Evolutionary conservation across 2,329 filamentous ascomycete genomes (phyloP).

Genomic region (Penicillium sp.): DNA sequence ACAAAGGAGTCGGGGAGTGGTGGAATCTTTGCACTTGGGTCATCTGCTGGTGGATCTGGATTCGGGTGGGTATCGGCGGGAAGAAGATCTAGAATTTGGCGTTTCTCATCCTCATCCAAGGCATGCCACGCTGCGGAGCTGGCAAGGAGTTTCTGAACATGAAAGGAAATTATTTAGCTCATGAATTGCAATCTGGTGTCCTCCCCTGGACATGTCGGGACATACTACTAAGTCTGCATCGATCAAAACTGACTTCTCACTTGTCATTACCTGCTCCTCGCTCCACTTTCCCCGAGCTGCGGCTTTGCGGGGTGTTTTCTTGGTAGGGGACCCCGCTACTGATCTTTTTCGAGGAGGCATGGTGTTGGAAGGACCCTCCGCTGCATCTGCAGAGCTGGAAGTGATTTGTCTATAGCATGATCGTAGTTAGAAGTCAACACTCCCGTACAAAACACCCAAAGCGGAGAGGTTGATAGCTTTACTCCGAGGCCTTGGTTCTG

Average conservation of each 20-base stretch:
- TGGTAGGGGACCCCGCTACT: conserved; percentile 25
- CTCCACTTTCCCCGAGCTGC: conserved; percentile 39
- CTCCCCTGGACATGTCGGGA: not conserved
- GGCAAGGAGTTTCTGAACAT: conserved; percentile 39
- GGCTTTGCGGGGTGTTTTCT: conserved; percentile 33
- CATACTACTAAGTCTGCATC: conserved; percentile 40
- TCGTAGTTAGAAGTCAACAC: conserved; percentile 1
- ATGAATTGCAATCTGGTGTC: not conserved
- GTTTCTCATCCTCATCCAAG: conserved; percentile 44
- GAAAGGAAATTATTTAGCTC: not conserved
- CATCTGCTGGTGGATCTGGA: conserved; percentile 26
- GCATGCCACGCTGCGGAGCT: conserved; percentile 43
- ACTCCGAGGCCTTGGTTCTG: conserved; percentile 27
- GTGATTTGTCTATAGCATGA: conserved; percentile 23
- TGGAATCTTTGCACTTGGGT: conserved; percentile 34
- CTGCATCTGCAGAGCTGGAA: conserved; percentile 28
- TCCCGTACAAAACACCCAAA: not conserved
- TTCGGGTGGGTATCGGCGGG: conserved; percentile 44
- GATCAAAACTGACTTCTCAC: conserved; percentile 37
- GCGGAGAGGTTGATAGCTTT: conserved; percentile 13
- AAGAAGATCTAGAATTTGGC: conserved; percentile 40
- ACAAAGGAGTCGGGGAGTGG: conserved; percentile 42
- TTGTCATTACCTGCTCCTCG: conserved; percentile 42
- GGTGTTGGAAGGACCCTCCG: conserved; percentile 19
- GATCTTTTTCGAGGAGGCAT: conserved; percentile 28